Evolutionary conservation across 768 basidiomycete genomes (phyloP).

Genomic region (Pulveroboletus ravenelii): DNA sequence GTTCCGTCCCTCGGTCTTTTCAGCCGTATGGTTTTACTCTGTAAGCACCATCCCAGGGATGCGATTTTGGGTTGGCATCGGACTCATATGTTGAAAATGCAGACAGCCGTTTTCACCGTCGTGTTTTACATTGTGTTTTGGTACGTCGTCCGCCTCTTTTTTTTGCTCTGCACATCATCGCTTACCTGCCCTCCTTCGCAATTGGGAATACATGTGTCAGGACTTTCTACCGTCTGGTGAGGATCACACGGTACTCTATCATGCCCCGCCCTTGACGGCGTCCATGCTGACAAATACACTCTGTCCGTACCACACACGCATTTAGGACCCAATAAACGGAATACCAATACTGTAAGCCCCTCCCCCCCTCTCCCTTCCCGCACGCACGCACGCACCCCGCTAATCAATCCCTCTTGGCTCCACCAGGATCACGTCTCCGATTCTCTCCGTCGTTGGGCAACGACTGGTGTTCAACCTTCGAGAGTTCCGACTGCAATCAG

Average conservation of each 20-base stretch:
- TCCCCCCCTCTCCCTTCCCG: too few relatives aligned
- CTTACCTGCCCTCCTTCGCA: background rate
- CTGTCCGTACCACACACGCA: too few relatives aligned
- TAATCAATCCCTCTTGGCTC: too few relatives aligned
- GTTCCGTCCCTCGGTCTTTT: background rate
- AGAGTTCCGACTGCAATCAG: background rate
- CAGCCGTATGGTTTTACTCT: constrained; percentile 17
- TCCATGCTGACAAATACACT: background rate
- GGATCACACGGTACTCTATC: background rate
- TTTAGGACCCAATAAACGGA: constrained; percentile 16
- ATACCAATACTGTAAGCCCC: constrained; percentile 8
- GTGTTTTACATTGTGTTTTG: constrained; percentile 7
- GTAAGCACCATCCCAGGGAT: background rate
- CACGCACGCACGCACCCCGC: too few relatives aligned
- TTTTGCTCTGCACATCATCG: background rate
- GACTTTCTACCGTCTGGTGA: constrained; percentile 8
- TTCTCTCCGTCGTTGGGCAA: constrained; percentile 17
- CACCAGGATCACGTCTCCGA: constrained; percentile 6
- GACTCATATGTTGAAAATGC: background rate
- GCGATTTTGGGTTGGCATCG: too few relatives aligned
- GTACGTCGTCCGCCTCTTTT: constrained; percentile 5
- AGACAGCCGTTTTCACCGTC: constrained; percentile 10
- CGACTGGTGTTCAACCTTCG: constrained; percentile 23
- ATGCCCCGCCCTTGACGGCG: background rate
- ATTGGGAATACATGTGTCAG: background rate